These are phyloP conservation scores for Lasiodiplodia sp. DNA, from an alignment of 2,329 filamentous ascomycete genomes.

Conservation along the genomic window DNA sequence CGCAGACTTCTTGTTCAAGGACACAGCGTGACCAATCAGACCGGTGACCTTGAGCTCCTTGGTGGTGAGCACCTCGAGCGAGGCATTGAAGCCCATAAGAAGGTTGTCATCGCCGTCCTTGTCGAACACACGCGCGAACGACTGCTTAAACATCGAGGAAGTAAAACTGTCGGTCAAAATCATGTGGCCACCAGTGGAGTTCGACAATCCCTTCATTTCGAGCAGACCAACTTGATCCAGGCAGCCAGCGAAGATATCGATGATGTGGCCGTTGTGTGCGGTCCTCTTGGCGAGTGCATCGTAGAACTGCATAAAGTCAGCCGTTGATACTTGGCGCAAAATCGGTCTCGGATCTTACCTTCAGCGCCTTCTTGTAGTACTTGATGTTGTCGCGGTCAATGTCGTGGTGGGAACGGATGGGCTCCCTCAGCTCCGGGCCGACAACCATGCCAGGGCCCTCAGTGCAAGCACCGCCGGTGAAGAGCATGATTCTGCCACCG, in stretches of 20 bases:
- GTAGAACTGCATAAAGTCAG: constrained; percentile 72
- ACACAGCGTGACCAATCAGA: constrained; percentile 94
- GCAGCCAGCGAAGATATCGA: constrained; percentile 97
- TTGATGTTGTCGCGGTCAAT: constrained; percentile 99
- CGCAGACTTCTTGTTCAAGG: constrained; percentile 96
- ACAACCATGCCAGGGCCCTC: constrained; percentile 98
- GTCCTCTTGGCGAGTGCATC: constrained; percentile 92
- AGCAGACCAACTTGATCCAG: constrained; percentile 95
- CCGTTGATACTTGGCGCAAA: not conserved
- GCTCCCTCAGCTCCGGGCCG: constrained; percentile 91
- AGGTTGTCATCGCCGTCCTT: constrained; percentile 95
- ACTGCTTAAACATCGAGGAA: constrained; percentile 99
- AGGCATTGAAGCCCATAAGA: constrained; percentile 97
- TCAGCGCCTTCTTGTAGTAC: constrained; percentile 98
- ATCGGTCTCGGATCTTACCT: constrained; percentile 64
- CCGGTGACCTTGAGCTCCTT: constrained; percentile 99
- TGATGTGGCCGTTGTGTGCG: constrained; percentile 94
- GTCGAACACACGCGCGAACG: constrained; percentile 95
- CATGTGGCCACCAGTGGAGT: constrained; percentile 97
- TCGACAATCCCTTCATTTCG: constrained; percentile 97
- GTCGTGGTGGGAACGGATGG: constrained; percentile 97
- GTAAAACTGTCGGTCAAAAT: constrained; percentile 98
- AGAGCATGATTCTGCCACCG: constrained; percentile 95
- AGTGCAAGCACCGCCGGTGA: constrained; percentile 91
- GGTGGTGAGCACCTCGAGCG: constrained; percentile 92